Percentiles rank a stretch among this genome's conserved stretches.
These are phyloP conservation scores for Boletus rubroflammeus DNA, from an alignment of 768 basidiomycete genomes.

Conservation along the genomic window DNA sequence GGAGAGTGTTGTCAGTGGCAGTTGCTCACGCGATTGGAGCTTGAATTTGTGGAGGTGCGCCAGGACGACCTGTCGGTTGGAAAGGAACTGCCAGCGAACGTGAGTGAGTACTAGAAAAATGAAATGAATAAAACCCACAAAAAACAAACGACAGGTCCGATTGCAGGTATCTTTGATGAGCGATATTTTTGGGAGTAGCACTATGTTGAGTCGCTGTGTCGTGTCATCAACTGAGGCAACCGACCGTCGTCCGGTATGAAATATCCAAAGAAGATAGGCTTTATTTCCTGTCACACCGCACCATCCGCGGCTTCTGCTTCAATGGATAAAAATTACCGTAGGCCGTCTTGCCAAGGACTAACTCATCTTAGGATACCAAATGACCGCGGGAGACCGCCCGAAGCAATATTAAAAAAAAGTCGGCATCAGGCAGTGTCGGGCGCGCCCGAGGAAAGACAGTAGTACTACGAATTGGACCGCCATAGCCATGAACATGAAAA, in stretches of 20 bases:
- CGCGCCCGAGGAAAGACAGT: too few relatives aligned
- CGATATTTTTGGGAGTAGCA: constrained; percentile 13
- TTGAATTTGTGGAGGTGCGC: constrained; percentile 26
- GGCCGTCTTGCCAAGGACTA: neutral
- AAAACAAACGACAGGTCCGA: constrained; percentile 24
- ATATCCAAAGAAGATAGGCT: neutral
- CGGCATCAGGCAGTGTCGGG: too few relatives aligned
- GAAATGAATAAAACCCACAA: constrained; percentile 1
- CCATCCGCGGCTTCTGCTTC: neutral
- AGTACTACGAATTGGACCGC: too few relatives aligned
- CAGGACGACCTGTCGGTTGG: constrained; percentile 29
- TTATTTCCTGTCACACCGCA: neutral
- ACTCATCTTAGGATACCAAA: neutral
- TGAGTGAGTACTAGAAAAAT: neutral
- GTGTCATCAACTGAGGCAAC: neutral
- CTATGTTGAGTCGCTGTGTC: constrained; percentile 15
- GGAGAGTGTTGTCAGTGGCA: constrained; percentile 46
- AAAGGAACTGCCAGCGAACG: constrained; percentile 13
- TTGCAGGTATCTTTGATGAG: constrained; percentile 20
- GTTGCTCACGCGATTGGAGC: constrained; percentile 28
- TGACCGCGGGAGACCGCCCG: neutral
- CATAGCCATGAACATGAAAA: neutral
- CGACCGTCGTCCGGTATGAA: neutral
- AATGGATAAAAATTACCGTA: neutral
- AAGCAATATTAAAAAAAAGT: neutral